Evolutionary conservation across 2,329 filamentous ascomycete genomes (phyloP).

Genomic region (Phyllosticta capitalensis): DNA sequence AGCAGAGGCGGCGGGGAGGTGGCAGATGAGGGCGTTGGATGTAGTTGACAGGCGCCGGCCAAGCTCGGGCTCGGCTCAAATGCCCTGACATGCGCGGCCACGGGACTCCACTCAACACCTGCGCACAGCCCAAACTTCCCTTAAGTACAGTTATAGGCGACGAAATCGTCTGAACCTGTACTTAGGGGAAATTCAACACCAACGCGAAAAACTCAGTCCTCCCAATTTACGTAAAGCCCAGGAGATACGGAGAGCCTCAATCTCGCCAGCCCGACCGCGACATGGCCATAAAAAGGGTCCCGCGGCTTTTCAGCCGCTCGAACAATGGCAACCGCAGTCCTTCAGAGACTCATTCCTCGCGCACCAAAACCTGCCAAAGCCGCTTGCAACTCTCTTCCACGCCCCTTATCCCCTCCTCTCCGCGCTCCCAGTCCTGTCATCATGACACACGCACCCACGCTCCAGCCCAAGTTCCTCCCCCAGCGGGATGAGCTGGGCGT

Average conservation of each 20-base stretch:
- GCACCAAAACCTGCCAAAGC: not conserved
- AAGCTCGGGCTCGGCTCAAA: not conserved
- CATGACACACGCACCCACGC: slow-evolving; percentile 49
- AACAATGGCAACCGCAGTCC: not conserved
- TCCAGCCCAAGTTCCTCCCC: slow-evolving; percentile 66
- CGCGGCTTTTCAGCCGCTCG: not conserved
- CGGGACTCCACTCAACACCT: not conserved
- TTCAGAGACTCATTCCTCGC: not conserved
- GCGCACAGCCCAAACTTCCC: not conserved
- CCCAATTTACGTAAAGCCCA: slow-evolving; percentile 11
- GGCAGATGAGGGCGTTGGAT: not conserved
- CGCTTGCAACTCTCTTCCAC: not conserved
- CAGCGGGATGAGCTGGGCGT: slow-evolving; percentile 74
- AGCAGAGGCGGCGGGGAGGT: not conserved
- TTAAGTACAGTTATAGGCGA: slow-evolving; percentile 10
- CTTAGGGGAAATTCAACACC: slow-evolving; percentile 10
- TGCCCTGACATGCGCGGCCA: not conserved
- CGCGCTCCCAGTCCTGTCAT: slow-evolving; percentile 3
- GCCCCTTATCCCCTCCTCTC: not conserved
- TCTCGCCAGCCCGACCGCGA: not conserved
- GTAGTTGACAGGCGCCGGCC: not conserved
- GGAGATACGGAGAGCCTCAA: slow-evolving; percentile 6
- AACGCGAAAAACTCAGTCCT: slow-evolving; percentile 10
- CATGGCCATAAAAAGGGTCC: slow-evolving; percentile 7
- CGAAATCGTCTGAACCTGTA: slow-evolving; percentile 1